Evolutionary conservation across 352 stramenopile genomes (phyloP).

Genomic region (Phytopythium chamaehyphon): DNA sequence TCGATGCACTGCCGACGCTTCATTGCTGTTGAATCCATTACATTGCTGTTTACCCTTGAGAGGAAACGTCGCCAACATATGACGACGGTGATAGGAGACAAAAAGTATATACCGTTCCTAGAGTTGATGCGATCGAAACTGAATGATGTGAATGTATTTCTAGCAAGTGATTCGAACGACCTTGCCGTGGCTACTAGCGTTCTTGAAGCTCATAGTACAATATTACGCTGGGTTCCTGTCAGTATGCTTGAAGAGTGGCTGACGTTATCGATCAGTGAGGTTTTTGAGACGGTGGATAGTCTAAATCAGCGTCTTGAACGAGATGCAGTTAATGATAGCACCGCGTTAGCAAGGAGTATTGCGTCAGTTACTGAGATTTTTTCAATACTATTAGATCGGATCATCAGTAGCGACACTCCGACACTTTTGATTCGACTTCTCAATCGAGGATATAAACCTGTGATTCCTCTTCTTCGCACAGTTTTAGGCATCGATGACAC

Average conservation of each 20-base stretch:
- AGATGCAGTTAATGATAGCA: constrained; percentile 2
- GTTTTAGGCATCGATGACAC: constrained; percentile 1
- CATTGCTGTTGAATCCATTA: constrained; percentile 32
- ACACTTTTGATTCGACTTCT: constrained; percentile 32
- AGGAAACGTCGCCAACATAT: constrained; percentile 32
- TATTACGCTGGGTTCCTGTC: constrained; percentile 39
- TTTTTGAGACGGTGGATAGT: constrained; percentile 30
- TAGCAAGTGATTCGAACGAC: constrained; percentile 5
- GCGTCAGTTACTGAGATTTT: constrained; percentile 33
- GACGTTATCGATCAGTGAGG: constrained; percentile 39
- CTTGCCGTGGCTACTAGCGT: neutral
- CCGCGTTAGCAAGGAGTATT: constrained; percentile 6
- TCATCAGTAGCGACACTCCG: constrained; percentile 38
- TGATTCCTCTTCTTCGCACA: constrained; percentile 24
- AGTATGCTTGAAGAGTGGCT: constrained; percentile 50
- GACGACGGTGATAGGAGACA: constrained; percentile 27
- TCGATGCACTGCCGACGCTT: neutral
- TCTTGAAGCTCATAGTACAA: neutral
- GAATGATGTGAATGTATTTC: constrained; percentile 37
- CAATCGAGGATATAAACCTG: constrained; percentile 16
- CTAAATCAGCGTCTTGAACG: constrained; percentile 21
- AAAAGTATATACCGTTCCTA: constrained; percentile 46
- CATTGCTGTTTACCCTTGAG: constrained; percentile 49
- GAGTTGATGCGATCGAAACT: constrained; percentile 36
- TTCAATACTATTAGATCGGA: constrained; percentile 28